phyloP scores from a whole-genome alignment of 164 flowering plant genomes.

The Stephania japonica region DNA sequence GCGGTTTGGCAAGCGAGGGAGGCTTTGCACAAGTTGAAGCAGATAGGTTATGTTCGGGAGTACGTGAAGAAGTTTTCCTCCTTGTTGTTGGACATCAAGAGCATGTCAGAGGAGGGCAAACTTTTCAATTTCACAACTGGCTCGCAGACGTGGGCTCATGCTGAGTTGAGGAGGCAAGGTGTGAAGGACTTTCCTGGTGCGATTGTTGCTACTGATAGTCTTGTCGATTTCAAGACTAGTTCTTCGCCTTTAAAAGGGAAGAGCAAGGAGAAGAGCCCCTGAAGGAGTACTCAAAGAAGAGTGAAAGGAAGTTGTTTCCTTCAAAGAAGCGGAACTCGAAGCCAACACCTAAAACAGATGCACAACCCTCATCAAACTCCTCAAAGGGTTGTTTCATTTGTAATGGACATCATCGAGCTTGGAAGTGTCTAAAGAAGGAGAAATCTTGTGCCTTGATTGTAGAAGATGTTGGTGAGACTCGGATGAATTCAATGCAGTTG shows the following conservation, averaged over 20 bases:
- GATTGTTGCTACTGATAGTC: background rate
- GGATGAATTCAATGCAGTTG: background rate
- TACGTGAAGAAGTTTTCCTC: background rate
- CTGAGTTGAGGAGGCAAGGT: background rate
- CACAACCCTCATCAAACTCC: background rate
- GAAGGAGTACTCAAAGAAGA: background rate
- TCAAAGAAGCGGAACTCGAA: background rate
- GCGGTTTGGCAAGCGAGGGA: background rate
- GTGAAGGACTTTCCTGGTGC: background rate
- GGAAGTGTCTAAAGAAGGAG: background rate
- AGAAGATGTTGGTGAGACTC: background rate
- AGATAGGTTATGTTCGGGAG: background rate
- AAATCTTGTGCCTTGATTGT: background rate
- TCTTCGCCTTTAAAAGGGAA: background rate
- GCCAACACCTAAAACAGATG: background rate
- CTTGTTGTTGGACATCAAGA: too few relatives aligned
- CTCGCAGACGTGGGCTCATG: background rate
- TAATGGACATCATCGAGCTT: background rate
- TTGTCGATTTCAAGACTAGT: background rate
- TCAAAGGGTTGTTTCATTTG: background rate
- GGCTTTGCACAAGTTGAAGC: background rate
- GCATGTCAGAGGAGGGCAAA: background rate
- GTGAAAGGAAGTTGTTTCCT: background rate
- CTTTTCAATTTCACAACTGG: background rate
- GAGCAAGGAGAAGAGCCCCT: background rate